Conservation (phyloP, 1,139 yeast genomes). For the Debaryomycetaceae sp. region DNA sequence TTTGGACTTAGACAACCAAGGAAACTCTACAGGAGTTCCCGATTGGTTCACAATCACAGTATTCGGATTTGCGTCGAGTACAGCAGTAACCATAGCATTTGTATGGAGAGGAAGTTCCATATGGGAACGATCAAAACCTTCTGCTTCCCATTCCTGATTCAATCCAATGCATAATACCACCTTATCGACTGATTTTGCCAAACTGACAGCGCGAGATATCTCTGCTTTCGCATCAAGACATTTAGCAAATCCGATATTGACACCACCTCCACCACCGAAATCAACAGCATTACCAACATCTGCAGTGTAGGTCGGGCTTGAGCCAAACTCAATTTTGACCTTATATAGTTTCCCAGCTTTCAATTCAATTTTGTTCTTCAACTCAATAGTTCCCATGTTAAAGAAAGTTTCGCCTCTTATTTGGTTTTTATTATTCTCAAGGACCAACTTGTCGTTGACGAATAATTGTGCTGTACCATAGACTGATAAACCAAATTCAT, state of each 20-base stretch:
- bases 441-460: constrained; percentile 48
- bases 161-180: constrained; percentile 39
- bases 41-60: constrained; percentile 55
- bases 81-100: constrained; percentile 44
- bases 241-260: constrained; percentile 23
- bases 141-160: constrained; percentile 34
- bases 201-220: constrained; percentile 26
- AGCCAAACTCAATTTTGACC: constrained; percentile 49
- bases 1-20: constrained; percentile 48
- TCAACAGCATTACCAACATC: constrained; percentile 7
- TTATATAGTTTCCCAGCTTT: constrained; percentile 41
- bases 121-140: constrained; percentile 30
- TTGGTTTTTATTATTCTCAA: constrained; percentile 55
- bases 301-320: constrained; percentile 41
- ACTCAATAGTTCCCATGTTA: constrained; percentile 49
- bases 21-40: constrained; percentile 63
- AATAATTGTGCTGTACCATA: constrained; percentile 53
- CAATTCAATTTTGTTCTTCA: constrained; percentile 31
- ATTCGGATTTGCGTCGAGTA: constrained; percentile 47
- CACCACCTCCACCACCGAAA: constrained; percentile 27
- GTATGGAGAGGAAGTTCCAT: constrained; percentile 45
- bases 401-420: constrained; percentile 42
- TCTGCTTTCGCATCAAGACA: constrained; percentile 24
- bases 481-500: constrained; percentile 48
- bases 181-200: constrained; percentile 31